These are phyloP conservation scores for Leccinum longicurvipes DNA, from an alignment of 768 basidiomycete species.

Conservation along the genomic window DNA sequence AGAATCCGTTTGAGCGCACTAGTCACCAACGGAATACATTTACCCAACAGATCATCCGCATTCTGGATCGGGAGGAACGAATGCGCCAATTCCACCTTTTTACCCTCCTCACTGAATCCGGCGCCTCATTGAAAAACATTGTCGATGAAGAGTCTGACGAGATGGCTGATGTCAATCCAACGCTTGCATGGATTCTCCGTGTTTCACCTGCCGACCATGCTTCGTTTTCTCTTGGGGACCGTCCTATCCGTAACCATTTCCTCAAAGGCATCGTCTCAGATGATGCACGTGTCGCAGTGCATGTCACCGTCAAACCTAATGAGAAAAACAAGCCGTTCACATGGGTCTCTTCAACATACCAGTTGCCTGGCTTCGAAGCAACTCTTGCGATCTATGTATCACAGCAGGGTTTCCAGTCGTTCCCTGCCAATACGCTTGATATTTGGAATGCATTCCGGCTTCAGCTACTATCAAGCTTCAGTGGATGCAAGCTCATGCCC, in stretches of 20 bases:
- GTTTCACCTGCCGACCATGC: background rate
- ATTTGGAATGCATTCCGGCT: background rate
- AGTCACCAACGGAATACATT: conserved; percentile 22
- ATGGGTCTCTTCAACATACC: too few relatives aligned
- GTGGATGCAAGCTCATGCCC: background rate
- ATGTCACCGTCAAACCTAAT: too few relatives aligned
- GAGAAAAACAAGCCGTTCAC: too few relatives aligned
- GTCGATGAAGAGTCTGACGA: background rate
- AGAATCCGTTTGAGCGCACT: conserved; percentile 24
- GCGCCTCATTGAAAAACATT: background rate
- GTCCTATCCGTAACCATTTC: background rate
- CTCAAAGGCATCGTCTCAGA: background rate
- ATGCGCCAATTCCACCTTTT: conserved; percentile 5
- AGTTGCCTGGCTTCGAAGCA: too few relatives aligned
- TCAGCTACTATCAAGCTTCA: background rate
- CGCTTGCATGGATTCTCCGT: background rate
- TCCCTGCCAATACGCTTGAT: background rate
- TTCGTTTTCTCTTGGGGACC: background rate
- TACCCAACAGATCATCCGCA: conserved; percentile 18
- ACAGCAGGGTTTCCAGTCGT: background rate
- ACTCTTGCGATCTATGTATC: too few relatives aligned
- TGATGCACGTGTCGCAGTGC: too few relatives aligned
- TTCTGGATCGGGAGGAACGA: conserved; percentile 8
- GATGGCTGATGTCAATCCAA: background rate
- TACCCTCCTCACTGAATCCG: background rate